These are phyloP conservation scores for Phalaenopsis equestris DNA, from an alignment of 106 monocot species.

Conservation along the genomic window DNA sequence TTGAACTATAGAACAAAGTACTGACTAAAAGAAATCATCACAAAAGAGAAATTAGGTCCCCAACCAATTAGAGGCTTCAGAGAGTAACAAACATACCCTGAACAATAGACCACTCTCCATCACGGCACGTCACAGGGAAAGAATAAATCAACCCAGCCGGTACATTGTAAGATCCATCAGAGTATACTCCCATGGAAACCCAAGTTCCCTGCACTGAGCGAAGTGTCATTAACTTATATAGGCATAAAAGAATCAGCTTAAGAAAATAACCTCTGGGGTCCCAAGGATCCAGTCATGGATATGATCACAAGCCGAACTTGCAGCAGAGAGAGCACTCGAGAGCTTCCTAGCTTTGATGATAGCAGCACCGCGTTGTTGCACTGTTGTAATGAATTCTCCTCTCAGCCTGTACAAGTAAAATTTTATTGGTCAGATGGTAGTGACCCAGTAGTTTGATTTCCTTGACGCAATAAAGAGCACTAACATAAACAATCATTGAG, in stretches of 20 bases:
- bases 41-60: too few species aligned
- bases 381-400: slow-evolving; percentile 45
- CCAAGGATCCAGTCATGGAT: slow-evolving; percentile 64
- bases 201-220: slow-evolving; percentile 40
- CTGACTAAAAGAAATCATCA: too few species aligned
- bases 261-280: slow-evolving; percentile 38
- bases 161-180: slow-evolving; percentile 59
- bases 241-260: neutral
- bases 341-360: slow-evolving; percentile 61
- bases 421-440: neutral
- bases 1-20: too few species aligned
- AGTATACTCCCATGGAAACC: slow-evolving; percentile 78
- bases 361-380: slow-evolving; percentile 55
- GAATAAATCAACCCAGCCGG: slow-evolving; percentile 58
- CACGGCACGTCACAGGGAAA: slow-evolving; percentile 58
- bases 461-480: neutral
- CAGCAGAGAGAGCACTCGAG: slow-evolving; percentile 57
- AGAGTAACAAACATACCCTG: slow-evolving; percentile 31
- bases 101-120: slow-evolving; percentile 62
- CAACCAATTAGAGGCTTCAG: neutral
- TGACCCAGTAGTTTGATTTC: neutral
- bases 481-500: too few species aligned
- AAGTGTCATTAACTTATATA: neutral
- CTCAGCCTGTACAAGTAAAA: slow-evolving; percentile 28
- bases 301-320: slow-evolving; percentile 72